A percentile compares a stretch with the other conserved stretches of the same genome.
These are phyloP conservation scores for Pilasporangium apinafurcum DNA, from an alignment of 352 stramenopile genomes.

Conservation along the genomic window DNA sequence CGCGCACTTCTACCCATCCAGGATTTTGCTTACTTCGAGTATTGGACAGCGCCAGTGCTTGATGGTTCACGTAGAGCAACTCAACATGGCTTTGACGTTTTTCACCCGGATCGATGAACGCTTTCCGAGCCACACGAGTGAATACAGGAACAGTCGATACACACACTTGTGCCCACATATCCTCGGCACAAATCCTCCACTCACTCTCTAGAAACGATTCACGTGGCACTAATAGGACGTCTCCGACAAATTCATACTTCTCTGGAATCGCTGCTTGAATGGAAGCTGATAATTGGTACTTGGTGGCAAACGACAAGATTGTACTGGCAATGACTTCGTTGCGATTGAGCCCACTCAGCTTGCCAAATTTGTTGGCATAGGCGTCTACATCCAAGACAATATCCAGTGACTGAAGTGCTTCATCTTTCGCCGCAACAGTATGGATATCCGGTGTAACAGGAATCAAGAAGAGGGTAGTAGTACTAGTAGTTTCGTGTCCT, in stretches of 20 bases:
- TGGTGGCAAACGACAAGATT: slow-evolving; percentile 42
- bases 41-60: slow-evolving; percentile 22
- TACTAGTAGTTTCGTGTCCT: slow-evolving; percentile 3
- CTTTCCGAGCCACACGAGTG: slow-evolving; percentile 74
- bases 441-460: slow-evolving; percentile 43
- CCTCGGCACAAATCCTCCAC: slow-evolving; percentile 40
- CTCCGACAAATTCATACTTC: slow-evolving; percentile 74
- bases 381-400: slow-evolving; percentile 48
- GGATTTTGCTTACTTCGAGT: slow-evolving; percentile 21
- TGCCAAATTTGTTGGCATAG: slow-evolving; percentile 75
- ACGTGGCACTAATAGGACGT: slow-evolving; percentile 65
- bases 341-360: slow-evolving; percentile 56
- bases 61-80: slow-evolving; percentile 51
- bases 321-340: slow-evolving; percentile 65
- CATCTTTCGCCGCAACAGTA: slow-evolving; percentile 11
- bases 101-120: slow-evolving; percentile 69
- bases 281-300: slow-evolving; percentile 26
- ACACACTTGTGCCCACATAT: slow-evolving; percentile 71
- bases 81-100: slow-evolving; percentile 79
- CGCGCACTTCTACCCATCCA: slow-evolving; percentile 83
- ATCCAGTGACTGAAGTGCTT: slow-evolving; percentile 25
- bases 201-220: slow-evolving; percentile 51
- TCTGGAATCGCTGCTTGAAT: slow-evolving; percentile 37
- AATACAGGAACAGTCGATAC: slow-evolving; percentile 37
- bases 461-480: slow-evolving; percentile 43